Conservation (phyloP, 805 yeast genomes). For the Maudiozyma turicensis region DNA sequence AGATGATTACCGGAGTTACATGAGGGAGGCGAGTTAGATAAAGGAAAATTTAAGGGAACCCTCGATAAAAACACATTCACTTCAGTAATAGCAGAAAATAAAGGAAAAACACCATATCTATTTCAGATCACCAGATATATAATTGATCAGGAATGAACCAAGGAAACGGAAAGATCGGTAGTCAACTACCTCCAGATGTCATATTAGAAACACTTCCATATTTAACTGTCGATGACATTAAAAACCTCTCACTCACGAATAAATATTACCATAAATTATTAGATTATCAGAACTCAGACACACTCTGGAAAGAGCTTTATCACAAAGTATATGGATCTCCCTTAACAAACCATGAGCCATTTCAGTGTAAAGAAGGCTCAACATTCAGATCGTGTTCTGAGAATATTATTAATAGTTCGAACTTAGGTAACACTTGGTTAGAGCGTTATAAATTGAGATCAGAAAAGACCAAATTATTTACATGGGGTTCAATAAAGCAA, state of each 20-base stretch:
- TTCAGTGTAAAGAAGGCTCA: constrained; percentile 9
- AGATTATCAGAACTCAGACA: constrained; percentile 17
- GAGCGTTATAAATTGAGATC: constrained; percentile 18
- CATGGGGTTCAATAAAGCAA: constrained; percentile 29
- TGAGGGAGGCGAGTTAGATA: neutral
- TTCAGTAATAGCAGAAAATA: neutral
- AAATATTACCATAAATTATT: constrained; percentile 23
- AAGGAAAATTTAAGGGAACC: neutral
- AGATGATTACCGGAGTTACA: too few species aligned
- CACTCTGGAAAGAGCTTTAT: constrained; percentile 26
- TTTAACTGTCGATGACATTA: constrained; percentile 20
- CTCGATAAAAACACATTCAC: neutral
- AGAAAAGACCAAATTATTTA: constrained; percentile 16
- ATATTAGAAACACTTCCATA: constrained; percentile 23
- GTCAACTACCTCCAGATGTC: constrained; percentile 24
- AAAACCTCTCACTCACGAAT: constrained; percentile 25
- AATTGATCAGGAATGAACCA: neutral
- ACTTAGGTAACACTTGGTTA: constrained; percentile 18
- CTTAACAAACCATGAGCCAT: constrained; percentile 25
- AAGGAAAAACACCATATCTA: neutral
- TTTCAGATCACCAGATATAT: too few species aligned
- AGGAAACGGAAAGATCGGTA: neutral
- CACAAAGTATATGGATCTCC: constrained; percentile 22
- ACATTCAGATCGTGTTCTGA: constrained; percentile 22
- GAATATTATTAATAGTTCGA: constrained; percentile 13